Conservation (phyloP, 176 grass and related monocot species). For the Lolium perenne region DNA sequence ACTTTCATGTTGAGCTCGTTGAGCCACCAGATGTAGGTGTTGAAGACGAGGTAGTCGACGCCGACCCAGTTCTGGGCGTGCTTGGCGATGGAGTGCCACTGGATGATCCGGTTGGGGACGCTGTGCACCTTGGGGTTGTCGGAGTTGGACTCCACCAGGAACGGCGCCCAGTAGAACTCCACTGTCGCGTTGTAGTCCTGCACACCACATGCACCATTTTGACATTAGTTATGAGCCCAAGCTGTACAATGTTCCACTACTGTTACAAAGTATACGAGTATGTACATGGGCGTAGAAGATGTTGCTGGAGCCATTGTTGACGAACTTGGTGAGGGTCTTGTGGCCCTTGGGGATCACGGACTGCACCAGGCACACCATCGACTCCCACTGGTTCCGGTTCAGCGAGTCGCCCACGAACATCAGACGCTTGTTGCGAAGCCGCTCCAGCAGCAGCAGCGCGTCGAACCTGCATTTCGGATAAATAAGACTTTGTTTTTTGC, state of each 20-base stretch:
- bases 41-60: constrained; percentile 98
- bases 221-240: too few relatives aligned
- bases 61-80: constrained; percentile 78
- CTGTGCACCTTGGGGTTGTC: constrained; percentile 95
- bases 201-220: too few relatives aligned
- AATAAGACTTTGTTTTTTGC: not conserved
- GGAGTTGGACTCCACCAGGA: constrained; percentile 97
- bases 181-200: constrained; percentile 94
- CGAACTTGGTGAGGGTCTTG: constrained; percentile 89
- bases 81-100: constrained; percentile 79
- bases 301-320: constrained; percentile 78
- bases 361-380: constrained; percentile 98
- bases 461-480: constrained; percentile 59
- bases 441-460: constrained; percentile 76
- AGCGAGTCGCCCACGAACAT: constrained; percentile 98
- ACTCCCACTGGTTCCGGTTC: constrained; percentile 99
- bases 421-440: constrained; percentile 81
- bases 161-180: constrained; percentile 99
- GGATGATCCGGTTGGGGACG: constrained; percentile 80
- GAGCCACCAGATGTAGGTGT: constrained; percentile 99
- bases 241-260: too few relatives aligned
- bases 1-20: constrained; percentile 89
- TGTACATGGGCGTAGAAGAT: constrained; percentile 73
- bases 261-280: not conserved
- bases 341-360: constrained; percentile 71